Base-by-base conservation (phyloP, 371 early-diverging fungal species). In the Lichtheimia ornata region DNA sequence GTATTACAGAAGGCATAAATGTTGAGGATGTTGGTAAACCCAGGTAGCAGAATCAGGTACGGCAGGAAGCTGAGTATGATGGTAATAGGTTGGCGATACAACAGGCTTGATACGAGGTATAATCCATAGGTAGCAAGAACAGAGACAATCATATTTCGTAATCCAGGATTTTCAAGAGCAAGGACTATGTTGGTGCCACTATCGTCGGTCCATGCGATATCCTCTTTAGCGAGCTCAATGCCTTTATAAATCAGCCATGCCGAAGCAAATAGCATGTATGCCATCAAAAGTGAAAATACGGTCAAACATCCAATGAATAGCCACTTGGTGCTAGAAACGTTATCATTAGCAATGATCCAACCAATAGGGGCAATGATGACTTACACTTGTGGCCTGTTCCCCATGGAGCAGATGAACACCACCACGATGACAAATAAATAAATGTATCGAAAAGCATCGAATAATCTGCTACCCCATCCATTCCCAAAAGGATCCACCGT, bases 351-450 rank as follows among this genome's bases (percentile, higher is more conserved):
- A 17, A 28, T 1, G n/a, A 14, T 15, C 15, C 2, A 30, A 25
- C 13, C 28, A 22, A 20, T 20, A 22, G 25, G 13, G 15, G 18
- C 13, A 15, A 5, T 24, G 6, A 53, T n/a, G 2, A 25, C 77
- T 73, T 88, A 90, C 64, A 95, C 95, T 77, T 95, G 94, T 7
- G 96, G 96, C 2, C 95, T 82, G 69, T 97, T 96, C 41, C 97
- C 97, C 79, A 97, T 84, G 41, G 95, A 90, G 51, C 89, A 84
- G 35, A 96, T 90, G 67, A 95, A 93, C 25, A 89, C 82, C 27
- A 87, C 79, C 17, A 91, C 77, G 44, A 95, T 77, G 12, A 93
- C 81, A 61, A 90, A 81, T 9, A 91, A 72, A 69, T 96, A 95
- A 30, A 91, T 58, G 64, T 86, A 84, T 5, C 88, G 76, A 58